phyloP scores from a whole-genome alignment of 1,284 basidiomycete genomes.

The Schizophyllum amplum region DNA sequence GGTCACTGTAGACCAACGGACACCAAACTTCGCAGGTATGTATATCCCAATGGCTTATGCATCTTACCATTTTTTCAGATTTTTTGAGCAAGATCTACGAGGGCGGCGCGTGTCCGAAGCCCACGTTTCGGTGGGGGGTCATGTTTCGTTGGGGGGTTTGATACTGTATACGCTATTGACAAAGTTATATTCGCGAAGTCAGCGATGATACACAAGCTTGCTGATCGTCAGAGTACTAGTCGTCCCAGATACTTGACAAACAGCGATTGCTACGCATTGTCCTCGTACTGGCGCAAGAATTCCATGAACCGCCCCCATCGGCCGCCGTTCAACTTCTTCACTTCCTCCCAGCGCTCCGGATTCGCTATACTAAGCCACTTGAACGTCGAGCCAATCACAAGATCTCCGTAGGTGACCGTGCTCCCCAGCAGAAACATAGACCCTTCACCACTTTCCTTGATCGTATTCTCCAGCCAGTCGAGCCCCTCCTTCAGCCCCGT shows the following conservation, averaged over 20 bases:
- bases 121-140: no score
- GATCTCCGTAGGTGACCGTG: conserved; percentile 21
- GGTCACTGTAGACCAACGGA: no score
- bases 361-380: conserved; percentile 3
- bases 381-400: conserved; percentile 17
- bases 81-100: no score
- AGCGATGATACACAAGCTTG: no score
- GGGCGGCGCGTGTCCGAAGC: no score
- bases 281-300: not conserved
- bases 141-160: no score
- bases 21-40: no score
- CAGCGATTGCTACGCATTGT: not conserved
- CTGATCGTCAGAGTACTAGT: no score
- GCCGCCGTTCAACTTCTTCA: conserved; percentile 7
- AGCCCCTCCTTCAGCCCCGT: conserved; percentile 16
- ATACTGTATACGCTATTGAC: no score
- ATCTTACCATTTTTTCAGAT: no score
- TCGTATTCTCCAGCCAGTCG: conserved; percentile 13
- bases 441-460: conserved; percentile 12
- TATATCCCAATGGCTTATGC: no score
- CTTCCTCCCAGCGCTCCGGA: conserved; percentile 6
- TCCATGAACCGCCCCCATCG: conserved; percentile 8
- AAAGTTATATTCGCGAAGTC: no score
- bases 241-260: not conserved
- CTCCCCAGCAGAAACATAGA: conserved; percentile 15